Evolutionary conservation across 2,329 filamentous ascomycete genomes (phyloP).

Genomic region (Fusarium musae): DNA sequence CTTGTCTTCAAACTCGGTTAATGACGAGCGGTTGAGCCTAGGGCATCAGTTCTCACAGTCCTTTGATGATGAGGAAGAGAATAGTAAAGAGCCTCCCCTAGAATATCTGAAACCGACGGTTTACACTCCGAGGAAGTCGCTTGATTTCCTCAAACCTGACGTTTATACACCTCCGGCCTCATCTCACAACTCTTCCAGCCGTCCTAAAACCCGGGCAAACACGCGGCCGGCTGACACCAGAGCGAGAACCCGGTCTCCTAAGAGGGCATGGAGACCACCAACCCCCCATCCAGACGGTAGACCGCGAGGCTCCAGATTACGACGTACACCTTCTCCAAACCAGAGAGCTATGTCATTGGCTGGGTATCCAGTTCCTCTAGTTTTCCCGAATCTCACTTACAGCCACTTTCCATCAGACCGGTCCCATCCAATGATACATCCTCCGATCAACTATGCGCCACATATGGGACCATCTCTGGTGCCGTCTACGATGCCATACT

Average conservation of each 20-base stretch:
- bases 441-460: slow-evolving; percentile 1
- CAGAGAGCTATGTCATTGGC: not conserved
- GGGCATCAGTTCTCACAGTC: not conserved
- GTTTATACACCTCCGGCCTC: slow-evolving; percentile 31
- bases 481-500: slow-evolving; percentile 9
- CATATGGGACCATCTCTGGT: not conserved
- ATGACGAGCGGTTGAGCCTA: not conserved
- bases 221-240: not conserved
- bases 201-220: not conserved
- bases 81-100: not conserved
- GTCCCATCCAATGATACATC: not conserved
- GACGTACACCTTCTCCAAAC: not conserved
- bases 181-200: not conserved
- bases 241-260: slow-evolving; percentile 6
- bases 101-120: slow-evolving; percentile 23
- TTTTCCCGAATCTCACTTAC: not conserved
- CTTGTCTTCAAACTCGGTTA: not conserved
- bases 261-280: slow-evolving; percentile 17
- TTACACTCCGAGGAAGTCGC: slow-evolving; percentile 24
- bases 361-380: not conserved
- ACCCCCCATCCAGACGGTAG: slow-evolving; percentile 29
- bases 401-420: not conserved
- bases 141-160: slow-evolving; percentile 19
- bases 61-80: not conserved
- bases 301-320: not conserved